Evolutionary conservation across 2,329 filamentous ascomycete species (phyloP), one percentile per base, ranked within the genome.

Genomic region (Alternaria sp.): DNA sequence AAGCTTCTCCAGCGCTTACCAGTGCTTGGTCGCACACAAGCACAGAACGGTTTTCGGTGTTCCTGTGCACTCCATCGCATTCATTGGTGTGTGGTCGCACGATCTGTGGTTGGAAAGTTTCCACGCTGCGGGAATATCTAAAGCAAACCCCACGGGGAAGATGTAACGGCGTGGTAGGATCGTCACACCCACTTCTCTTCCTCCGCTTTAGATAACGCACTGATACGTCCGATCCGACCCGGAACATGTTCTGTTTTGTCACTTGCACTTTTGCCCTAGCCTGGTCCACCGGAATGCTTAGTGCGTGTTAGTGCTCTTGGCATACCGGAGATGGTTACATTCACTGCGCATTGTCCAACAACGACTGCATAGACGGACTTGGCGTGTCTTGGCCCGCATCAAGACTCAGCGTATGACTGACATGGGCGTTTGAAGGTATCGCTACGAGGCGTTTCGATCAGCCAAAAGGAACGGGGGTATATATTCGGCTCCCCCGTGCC

Each of bases 301-400:
- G 67, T 54, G 52, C 24, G 11, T 66, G 66, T 69, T 71, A 59
- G 66, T 53, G 41, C 24, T 14, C 72, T 72, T 73, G 68, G 66
- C 72, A 53, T 39, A 26, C 62, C 51, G 29, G 48, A 60, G 51
- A 56, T 54, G 64, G 71, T 71, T 72, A 66, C 71, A 71, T 68
- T 51, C 39, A 50, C 37, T 54, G 50, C 46, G 23, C 42, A 36
- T 54, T 42, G 44, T 52, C 59, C 62, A 62, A 59, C 58, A 69
- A 61, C 60, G 65, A 59, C 61, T 65, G 49, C 58, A 67, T 63
- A 62, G 58, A 62, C 63, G 55, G 62, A 40, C 72, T 75, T 72
- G 72, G 72, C 72, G 62, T 46, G 36, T 56, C 72, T 75, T 74
- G 74, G 73, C 72, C 56, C 44, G 55, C 65, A 64, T 63, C 67